Percentiles rank a stretch among this genome's conserved stretches.
Conservation (phyloP, 306 rosid genomes). For the Delonix regia region DNA sequence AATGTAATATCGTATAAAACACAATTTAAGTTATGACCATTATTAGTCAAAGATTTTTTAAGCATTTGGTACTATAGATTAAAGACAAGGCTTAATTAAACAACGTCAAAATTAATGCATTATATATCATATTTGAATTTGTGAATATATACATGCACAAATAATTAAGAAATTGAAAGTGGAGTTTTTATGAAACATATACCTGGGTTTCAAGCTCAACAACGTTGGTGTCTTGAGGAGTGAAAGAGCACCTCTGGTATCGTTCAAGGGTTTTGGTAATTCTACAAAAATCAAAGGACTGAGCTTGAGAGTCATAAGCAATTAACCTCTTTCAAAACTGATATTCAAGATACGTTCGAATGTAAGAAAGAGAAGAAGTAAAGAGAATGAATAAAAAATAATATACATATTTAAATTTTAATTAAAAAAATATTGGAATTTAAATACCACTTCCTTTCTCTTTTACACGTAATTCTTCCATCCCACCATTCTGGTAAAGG, state of each 20-base stretch:
- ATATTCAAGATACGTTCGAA: too few relatives aligned
- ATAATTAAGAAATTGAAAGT: background rate
- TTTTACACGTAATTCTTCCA: too few relatives aligned
- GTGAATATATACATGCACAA: too few relatives aligned
- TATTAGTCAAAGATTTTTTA: background rate
- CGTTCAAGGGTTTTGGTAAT: constrained; percentile 69
- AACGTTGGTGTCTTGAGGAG: constrained; percentile 55
- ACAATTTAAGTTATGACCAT: background rate
- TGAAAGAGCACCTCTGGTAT: constrained; percentile 68
- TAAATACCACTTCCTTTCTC: too few relatives aligned
- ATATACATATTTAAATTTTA: too few relatives aligned
- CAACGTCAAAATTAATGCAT: background rate
- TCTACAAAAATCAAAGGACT: constrained; percentile 33
- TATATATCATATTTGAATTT: background rate
- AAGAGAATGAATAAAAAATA: too few relatives aligned
- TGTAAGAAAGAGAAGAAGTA: too few relatives aligned
- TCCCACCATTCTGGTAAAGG: too few relatives aligned
- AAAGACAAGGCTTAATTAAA: background rate
- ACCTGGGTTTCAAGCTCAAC: constrained; percentile 75
- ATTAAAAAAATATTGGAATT: too few relatives aligned
- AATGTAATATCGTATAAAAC: too few relatives aligned
- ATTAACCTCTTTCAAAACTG: too few relatives aligned
- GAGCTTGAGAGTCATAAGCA: too few relatives aligned
- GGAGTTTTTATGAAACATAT: background rate
- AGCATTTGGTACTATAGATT: background rate